Base-by-base conservation (phyloP, 1,284 basidiomycete genomes). In the Anthracocystis panici-leucophaei region DNA sequence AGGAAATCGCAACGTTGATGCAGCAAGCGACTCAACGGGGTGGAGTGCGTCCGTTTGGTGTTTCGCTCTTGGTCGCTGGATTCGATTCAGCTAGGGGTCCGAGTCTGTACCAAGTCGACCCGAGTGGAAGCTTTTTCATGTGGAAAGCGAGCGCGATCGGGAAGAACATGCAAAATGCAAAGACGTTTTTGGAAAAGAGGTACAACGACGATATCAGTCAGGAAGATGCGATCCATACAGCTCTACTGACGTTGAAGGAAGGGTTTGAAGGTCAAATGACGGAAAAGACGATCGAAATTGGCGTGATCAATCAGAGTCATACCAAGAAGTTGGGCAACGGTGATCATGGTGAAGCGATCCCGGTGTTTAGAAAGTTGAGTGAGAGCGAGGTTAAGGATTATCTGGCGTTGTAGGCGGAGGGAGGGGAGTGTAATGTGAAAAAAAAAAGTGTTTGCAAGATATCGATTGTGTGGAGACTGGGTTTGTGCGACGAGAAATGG, bases 61-160 rank as follows among this genome's bases (percentile, higher is more conserved):
- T 99, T 61, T 97, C 95, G 38, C 88, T 99, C 56, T 89, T 99
- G 62, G 94, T 99, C 35, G 96, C 96, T 35, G 97, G 97, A 44
- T 99, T 92, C 91, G 97, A 99, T 85, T 88, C 89, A 78, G 92
- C 92, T 84, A 91, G 94, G 21, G 96, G 96, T 18, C 94, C 95
- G 74, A 92, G 91, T 40, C 89, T 99, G 71, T 99, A 97, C 87
- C 97, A 99, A 87, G 96, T 99, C 59, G 97, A 99, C 87, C 97
- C 97, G 20, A 97, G 94, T 50, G 97, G 97, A 50, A 95, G 93
- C 51, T 84, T 79, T 57, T 99, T 94, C 87, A 95, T 97, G 55
- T 99, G 97, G 97, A 99, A 99, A 87, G 97, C 97, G 14, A 96
- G 93, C 84, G 97, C 97, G 16, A 99, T 99, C 82, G 97, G 97